These are phyloP conservation scores for Carex scoparia DNA, from an alignment of 176 grass and related monocot genomes.

Conservation along the genomic window DNA sequence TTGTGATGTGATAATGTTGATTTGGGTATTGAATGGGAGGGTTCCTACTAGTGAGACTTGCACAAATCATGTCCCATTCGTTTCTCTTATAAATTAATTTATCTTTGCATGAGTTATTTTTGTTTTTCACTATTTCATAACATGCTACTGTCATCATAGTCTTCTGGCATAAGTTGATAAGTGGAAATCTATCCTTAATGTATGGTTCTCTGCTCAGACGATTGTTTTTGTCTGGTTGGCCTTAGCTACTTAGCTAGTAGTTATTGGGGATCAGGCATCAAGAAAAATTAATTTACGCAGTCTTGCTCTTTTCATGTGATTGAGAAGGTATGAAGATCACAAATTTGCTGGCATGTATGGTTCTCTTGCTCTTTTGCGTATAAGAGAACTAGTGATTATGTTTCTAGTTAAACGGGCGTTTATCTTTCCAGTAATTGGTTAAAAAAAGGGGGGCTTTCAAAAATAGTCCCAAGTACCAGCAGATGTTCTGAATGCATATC, in stretches of 20 bases:
- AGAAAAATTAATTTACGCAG: not conserved
- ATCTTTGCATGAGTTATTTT: constrained; percentile 8
- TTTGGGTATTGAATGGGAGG: constrained; percentile 19
- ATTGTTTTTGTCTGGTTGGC: not conserved
- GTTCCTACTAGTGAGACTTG: constrained; percentile 6
- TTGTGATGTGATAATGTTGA: constrained; percentile 17
- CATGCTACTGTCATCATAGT: not conserved
- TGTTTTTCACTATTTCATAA: not conserved
- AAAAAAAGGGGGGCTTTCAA: not conserved
- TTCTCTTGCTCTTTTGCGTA: not conserved
- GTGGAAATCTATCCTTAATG: not conserved
- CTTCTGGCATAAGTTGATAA: not conserved
- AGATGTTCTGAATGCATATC: not conserved
- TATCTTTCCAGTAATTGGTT: not conserved
- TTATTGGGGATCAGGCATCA: not conserved
- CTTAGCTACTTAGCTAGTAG: not conserved
- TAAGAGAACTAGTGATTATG: not conserved
- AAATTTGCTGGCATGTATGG: not conserved
- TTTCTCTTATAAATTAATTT: not conserved
- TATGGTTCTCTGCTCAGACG: not conserved
- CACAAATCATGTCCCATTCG: not conserved
- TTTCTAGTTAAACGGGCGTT: not conserved
- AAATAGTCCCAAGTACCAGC: not conserved
- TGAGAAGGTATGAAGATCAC: not conserved
- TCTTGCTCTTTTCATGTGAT: not conserved